Base-by-base conservation (phyloP, 2,329 filamentous ascomycete species). In the Beauveria sp. region DNA sequence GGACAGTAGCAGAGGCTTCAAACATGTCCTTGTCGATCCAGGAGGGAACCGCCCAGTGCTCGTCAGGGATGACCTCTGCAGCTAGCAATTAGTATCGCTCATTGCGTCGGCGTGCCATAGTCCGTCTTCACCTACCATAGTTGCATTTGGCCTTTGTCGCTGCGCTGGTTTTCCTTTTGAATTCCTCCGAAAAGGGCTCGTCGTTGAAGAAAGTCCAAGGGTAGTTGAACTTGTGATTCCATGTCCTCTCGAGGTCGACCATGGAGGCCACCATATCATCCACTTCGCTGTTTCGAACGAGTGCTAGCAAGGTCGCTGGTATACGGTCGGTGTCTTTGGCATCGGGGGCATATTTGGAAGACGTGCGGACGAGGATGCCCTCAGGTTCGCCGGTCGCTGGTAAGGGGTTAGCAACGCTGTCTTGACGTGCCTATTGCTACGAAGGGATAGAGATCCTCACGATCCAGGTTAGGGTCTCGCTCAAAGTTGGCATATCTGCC, bases 151-250 rank as follows among this genome's bases (percentile, higher is more conserved):
- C 94, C 67, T 96, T 96, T 20, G 93, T 97, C 55, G 84, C 87
- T 30, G 87, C 91, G 64, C 83, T 80, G 0, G 92, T 97, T 74
- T 83, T 85, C 69, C 79, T 79, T 77, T 96, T 97, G 79, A 99
- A 99, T 69, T 97, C 92, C 18, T 94, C 89, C 3, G 89, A 87
- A 71, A 99, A 99, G 18, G 91, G 90, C 57, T 90, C 87, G 70
- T 99, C 93, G 76, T 99, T 99, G 82, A 99, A 96, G 74, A 99
- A 99, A 9, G 92, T 97, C 91, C 94, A 99, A 0, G 94, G 94
- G 72, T 99, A 99, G 79, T 99, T 99, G 84, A 97, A 99, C 72
- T 99, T 99, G 80, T 85, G 81, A 71, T 99, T 99, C 92, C 92
- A 99, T 1, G 93, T 97, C 66, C 89, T 80, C 77, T 99, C 94